phyloP scores from a whole-genome alignment of 2,329 filamentous ascomycete species.

The Lojkania enalia region DNA sequence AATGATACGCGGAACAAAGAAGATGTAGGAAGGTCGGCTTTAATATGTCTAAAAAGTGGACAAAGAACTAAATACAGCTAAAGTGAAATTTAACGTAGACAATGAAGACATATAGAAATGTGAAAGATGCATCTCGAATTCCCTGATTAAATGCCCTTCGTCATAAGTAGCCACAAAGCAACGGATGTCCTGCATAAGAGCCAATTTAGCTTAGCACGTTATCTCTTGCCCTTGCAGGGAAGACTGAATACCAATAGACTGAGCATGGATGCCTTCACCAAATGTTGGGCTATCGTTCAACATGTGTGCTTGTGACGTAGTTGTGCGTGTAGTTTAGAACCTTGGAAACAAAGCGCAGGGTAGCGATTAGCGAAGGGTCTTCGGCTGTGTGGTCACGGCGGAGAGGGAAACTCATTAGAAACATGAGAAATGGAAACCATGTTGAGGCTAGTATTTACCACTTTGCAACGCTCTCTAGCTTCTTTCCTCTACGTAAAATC shows the following conservation, averaged over 20 bases:
- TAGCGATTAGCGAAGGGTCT: no score
- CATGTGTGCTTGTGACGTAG: slow-evolving; percentile 34
- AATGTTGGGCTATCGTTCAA: slow-evolving; percentile 19
- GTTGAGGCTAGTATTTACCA: no score
- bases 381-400: no score
- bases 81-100: background rate
- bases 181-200: background rate
- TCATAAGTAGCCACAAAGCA: background rate
- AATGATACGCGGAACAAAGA: background rate
- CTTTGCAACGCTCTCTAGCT: no score
- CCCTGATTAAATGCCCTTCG: background rate
- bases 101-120: slow-evolving; percentile 5
- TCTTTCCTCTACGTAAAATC: no score
- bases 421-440: no score
- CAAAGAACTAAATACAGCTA: background rate
- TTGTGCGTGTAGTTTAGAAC: slow-evolving; percentile 8
- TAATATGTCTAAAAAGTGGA: background rate
- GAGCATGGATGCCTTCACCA: no score
- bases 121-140: background rate
- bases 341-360: no score
- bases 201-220: no score
- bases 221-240: background rate
- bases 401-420: no score
- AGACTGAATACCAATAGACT: background rate
- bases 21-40: background rate